phyloP scores from a whole-genome alignment of 768 basidiomycete genomes.

The Sistotremastrum suecicum region DNA sequence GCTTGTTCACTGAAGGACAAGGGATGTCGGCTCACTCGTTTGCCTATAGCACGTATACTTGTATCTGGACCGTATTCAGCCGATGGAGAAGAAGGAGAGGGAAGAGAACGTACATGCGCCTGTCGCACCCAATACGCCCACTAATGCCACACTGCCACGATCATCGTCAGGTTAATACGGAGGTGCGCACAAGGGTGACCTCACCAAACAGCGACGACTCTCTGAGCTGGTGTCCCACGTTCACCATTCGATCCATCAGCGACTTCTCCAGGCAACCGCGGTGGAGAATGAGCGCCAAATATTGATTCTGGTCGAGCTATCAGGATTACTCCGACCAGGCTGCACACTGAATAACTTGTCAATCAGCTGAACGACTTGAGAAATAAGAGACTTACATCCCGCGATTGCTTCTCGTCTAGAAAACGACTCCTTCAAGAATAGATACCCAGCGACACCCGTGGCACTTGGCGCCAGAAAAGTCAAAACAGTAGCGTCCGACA shows the following conservation, averaged over 20 bases:
- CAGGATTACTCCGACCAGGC: slow-evolving; percentile 63
- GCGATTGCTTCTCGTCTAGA: slow-evolving; percentile 41
- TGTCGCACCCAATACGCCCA: slow-evolving; percentile 52
- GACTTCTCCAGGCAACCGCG: slow-evolving; percentile 1
- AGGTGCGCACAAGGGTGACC: slow-evolving; percentile 4
- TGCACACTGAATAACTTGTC: slow-evolving; percentile 28
- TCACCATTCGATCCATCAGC: not conserved
- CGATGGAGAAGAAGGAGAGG: not conserved
- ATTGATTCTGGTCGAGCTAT: slow-evolving; percentile 68
- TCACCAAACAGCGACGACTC: slow-evolving; percentile 49
- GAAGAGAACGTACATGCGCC: slow-evolving; percentile 44
- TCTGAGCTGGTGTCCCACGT: slow-evolving; percentile 16
- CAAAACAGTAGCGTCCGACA: slow-evolving; percentile 67
- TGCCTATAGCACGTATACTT: slow-evolving; percentile 54
- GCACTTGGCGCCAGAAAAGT: slow-evolving; percentile 60
- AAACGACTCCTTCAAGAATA: slow-evolving; percentile 49
- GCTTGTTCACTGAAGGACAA: no score
- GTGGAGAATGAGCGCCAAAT: slow-evolving; percentile 32
- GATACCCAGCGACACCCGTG: slow-evolving; percentile 45
- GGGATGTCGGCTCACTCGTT: slow-evolving; percentile 16
- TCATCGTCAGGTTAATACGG: not conserved
- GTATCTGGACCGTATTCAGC: slow-evolving; percentile 21
- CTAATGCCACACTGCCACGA: slow-evolving; percentile 35
- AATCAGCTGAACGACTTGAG: not conserved
- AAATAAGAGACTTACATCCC: slow-evolving; percentile 21